Percentiles rank a stretch among this genome's conserved stretches.
These are phyloP conservation scores for Diplocarpon rosae DNA, from an alignment of 2,329 filamentous ascomycete genomes.

Conservation along the genomic window DNA sequence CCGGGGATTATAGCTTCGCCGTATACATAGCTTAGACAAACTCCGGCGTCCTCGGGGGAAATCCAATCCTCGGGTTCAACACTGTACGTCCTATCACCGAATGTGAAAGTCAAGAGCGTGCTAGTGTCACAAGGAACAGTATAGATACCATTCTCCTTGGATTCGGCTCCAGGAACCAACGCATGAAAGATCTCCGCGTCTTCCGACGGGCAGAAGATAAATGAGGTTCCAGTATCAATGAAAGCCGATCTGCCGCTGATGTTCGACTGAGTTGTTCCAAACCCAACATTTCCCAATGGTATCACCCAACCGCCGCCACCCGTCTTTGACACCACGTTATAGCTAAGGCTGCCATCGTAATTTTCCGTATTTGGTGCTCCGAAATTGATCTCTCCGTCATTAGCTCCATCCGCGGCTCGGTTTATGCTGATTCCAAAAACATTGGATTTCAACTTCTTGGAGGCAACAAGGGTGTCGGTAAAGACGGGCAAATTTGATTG, in stretches of 20 bases:
- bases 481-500: constrained; percentile 49
- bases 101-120: constrained; percentile 49
- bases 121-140: constrained; percentile 62
- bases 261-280: constrained; percentile 47
- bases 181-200: constrained; percentile 60
- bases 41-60: constrained; percentile 26
- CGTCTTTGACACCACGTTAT: constrained; percentile 41
- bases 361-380: constrained; percentile 57
- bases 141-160: constrained; percentile 50
- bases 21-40: constrained; percentile 63
- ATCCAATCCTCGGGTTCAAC: constrained; percentile 66
- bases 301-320: constrained; percentile 61
- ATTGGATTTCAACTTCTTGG: constrained; percentile 49
- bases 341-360: constrained; percentile 58
- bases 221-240: constrained; percentile 77
- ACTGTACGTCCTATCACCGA: constrained; percentile 55
- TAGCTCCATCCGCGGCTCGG: constrained; percentile 51
- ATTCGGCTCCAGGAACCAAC: constrained; percentile 46
- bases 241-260: constrained; percentile 45
- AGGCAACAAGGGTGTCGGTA: constrained; percentile 47
- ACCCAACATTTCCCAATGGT: constrained; percentile 51
- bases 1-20: constrained; percentile 52
- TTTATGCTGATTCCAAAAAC: constrained; percentile 63
- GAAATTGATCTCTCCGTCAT: constrained; percentile 69
- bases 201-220: constrained; percentile 57